Percentiles rank a stretch among this genome's conserved stretches.
These are phyloP conservation scores for Aspergillus tubingensis DNA, from an alignment of 2,329 filamentous ascomycete genomes.

Conservation along the genomic window DNA sequence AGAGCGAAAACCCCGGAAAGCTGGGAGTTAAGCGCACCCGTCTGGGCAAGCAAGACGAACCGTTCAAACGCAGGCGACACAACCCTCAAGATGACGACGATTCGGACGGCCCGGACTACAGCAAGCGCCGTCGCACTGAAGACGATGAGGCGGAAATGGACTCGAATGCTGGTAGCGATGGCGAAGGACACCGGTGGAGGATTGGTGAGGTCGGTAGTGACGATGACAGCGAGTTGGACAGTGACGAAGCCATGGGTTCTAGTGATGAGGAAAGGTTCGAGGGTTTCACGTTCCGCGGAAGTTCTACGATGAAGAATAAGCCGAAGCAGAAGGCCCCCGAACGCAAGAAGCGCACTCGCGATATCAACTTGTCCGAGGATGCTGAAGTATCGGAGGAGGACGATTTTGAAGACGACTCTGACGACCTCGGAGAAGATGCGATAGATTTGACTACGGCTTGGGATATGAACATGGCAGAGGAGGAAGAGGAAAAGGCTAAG, in stretches of 20 bases:
- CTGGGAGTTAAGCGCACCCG: constrained; percentile 58
- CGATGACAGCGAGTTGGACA: constrained; percentile 69
- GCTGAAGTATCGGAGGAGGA: constrained; percentile 48
- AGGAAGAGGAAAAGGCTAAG: constrained; percentile 42
- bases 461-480: constrained; percentile 52
- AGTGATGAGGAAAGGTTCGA: constrained; percentile 86
- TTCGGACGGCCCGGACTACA: constrained; percentile 38
- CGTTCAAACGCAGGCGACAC: constrained; percentile 42
- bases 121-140: constrained; percentile 48
- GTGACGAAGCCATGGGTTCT: constrained; percentile 81
- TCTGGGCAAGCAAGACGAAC: constrained; percentile 59
- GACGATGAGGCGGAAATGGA: constrained; percentile 48
- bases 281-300: constrained; percentile 69
- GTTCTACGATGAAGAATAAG: constrained; percentile 47
- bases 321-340: constrained; percentile 32
- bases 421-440: constrained; percentile 64
- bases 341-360: constrained; percentile 30
- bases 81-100: constrained; percentile 47
- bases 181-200: constrained; percentile 82
- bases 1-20: constrained; percentile 56
- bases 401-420: constrained; percentile 55
- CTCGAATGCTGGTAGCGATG: constrained; percentile 76
- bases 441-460: constrained; percentile 65
- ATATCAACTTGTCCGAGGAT: constrained; percentile 55
- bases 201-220: constrained; percentile 70